phyloP scores from a whole-genome alignment of 106 monocot genomes.

The Dactylorhiza incarnata region DNA sequence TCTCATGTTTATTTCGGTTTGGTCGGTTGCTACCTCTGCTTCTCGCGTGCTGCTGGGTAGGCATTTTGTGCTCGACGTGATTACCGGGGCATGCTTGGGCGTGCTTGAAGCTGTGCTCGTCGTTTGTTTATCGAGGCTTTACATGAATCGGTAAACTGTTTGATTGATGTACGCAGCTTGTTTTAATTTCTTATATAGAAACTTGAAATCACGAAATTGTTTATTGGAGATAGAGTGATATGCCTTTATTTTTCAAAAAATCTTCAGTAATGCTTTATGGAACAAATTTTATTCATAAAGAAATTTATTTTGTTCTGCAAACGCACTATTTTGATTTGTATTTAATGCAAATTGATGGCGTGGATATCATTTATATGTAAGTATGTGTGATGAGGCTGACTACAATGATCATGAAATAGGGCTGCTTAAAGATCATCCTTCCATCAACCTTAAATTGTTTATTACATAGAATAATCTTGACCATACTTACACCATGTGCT shows the following conservation, averaged over 20 bases:
- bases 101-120: conserved; percentile 51
- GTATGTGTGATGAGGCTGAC: background rate
- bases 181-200: conserved; percentile 1
- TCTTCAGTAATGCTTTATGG: background rate
- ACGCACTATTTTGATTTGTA: background rate
- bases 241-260: background rate
- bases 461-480: background rate
- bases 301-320: background rate
- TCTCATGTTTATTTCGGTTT: conserved; percentile 17
- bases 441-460: background rate
- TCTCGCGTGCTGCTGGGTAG: conserved; percentile 79
- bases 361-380: background rate
- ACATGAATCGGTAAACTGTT: background rate
- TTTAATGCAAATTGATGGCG: background rate
- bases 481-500: background rate
- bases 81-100: conserved; percentile 65
- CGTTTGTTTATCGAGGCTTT: conserved; percentile 26
- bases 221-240: background rate
- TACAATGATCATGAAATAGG: background rate
- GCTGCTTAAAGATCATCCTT: background rate
- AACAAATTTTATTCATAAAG: background rate
- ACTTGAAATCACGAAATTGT: background rate
- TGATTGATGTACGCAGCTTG: background rate
- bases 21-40: conserved; percentile 61
- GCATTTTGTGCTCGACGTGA: conserved; percentile 79